phyloP scores from a whole-genome alignment of 441 rosid species.

The Hura crepitans region DNA sequence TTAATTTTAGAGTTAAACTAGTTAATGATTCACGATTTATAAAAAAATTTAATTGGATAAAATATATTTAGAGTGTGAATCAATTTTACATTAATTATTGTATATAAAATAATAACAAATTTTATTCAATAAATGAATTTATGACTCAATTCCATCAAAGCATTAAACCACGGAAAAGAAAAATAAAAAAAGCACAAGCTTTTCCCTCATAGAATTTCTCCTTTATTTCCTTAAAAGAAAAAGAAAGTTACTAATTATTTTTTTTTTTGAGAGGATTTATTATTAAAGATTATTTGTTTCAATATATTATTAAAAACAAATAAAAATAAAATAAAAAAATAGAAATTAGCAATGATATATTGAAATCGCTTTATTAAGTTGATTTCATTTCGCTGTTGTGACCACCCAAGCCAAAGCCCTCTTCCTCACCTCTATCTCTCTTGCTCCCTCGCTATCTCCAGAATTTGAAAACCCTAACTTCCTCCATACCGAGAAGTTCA shows the following conservation, averaged over 20 bases:
- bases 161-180: too few species aligned
- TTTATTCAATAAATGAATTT: too few species aligned
- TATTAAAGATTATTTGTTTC: background rate
- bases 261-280: background rate
- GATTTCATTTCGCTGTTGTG: background rate
- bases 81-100: too few species aligned
- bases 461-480: constrained; percentile 21
- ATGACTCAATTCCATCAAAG: too few species aligned
- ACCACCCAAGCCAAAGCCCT: background rate
- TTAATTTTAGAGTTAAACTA: too few species aligned
- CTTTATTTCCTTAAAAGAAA: too few species aligned
- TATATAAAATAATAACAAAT: too few species aligned
- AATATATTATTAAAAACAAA: background rate
- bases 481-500: background rate
- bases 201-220: too few species aligned
- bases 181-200: too few species aligned
- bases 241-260: background rate
- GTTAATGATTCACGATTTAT: too few species aligned
- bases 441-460: constrained; percentile 15
- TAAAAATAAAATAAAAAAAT: background rate
- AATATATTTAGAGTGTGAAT: too few species aligned
- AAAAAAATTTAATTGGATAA: too few species aligned
- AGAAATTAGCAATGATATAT: background rate
- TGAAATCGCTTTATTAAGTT: background rate
- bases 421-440: background rate